Conservation (phyloP, 345 rosid species). For the Acer negundo region DNA sequence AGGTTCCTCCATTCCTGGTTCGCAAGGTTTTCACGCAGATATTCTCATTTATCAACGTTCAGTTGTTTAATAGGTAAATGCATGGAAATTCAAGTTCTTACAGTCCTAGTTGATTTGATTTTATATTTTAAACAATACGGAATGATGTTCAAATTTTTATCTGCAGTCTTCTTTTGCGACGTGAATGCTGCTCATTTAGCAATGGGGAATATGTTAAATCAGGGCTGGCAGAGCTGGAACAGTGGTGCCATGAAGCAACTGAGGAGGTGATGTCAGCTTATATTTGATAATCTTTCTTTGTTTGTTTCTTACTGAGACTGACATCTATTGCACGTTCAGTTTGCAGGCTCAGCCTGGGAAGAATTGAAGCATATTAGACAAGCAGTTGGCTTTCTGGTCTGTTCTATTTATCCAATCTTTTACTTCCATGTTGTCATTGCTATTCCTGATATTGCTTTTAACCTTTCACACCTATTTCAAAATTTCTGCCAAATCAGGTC, state of each 20-base stretch:
- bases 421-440: neutral
- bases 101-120: slow-evolving; percentile 10
- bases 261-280: slow-evolving; percentile 59
- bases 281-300: neutral
- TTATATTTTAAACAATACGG: slow-evolving; percentile 11
- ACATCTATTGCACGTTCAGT: slow-evolving; percentile 46
- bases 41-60: slow-evolving; percentile 93
- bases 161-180: slow-evolving; percentile 88
- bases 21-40: slow-evolving; percentile 85
- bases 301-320: slow-evolving; percentile 19
- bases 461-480: neutral
- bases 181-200: slow-evolving; percentile 99
- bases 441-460: neutral
- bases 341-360: slow-evolving; percentile 86
- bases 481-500: slow-evolving; percentile 45
- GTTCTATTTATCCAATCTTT: slow-evolving; percentile 18
- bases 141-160: slow-evolving; percentile 9
- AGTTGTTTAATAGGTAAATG: slow-evolving; percentile 86
- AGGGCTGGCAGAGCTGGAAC: slow-evolving; percentile 88
- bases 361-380: slow-evolving; percentile 95
- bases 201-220: slow-evolving; percentile 93
- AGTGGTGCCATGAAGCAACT: slow-evolving; percentile 83
- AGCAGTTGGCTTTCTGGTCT: slow-evolving; percentile 97
- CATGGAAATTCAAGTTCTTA: slow-evolving; percentile 22
- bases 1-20: slow-evolving; percentile 86